A percentile compares a stretch with the other conserved stretches of the same genome.
phyloP scores from a whole-genome alignment of 805 yeast species.

The Zygosaccharomyces bailii region DNA sequence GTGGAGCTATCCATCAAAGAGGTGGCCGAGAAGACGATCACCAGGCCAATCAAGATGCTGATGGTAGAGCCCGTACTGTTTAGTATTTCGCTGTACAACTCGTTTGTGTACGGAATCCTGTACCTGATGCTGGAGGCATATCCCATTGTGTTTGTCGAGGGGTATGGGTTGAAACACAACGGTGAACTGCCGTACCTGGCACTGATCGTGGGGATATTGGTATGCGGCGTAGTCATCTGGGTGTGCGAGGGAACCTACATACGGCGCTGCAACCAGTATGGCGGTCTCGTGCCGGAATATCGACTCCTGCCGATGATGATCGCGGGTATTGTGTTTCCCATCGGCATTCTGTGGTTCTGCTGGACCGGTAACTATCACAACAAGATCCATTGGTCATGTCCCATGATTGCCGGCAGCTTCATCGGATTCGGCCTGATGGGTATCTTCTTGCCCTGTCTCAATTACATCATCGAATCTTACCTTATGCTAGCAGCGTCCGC shows the following conservation, averaged over 20 bases:
- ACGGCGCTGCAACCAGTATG: not conserved
- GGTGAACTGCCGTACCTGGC: not conserved
- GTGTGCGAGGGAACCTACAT: not conserved
- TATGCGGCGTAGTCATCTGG: not conserved
- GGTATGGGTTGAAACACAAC: no score
- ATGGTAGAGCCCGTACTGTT: constrained; percentile 63
- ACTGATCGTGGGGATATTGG: not conserved
- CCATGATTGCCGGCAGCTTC: constrained; percentile 52
- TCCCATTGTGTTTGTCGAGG: not conserved
- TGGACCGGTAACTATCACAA: constrained; percentile 4
- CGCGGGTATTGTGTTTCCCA: constrained; percentile 1
- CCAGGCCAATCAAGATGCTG: constrained; percentile 68
- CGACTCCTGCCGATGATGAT: constrained; percentile 8
- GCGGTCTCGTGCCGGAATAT: constrained; percentile 4
- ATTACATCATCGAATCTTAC: constrained; percentile 60
- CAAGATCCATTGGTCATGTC: constrained; percentile 50
- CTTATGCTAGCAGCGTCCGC: constrained; percentile 59
- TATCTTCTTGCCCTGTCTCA: constrained; percentile 56
- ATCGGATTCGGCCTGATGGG: constrained; percentile 53
- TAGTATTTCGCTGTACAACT: constrained; percentile 64
- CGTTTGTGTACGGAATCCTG: constrained; percentile 76
- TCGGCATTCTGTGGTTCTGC: constrained; percentile 1
- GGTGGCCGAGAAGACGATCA: constrained; percentile 55
- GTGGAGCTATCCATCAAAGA: constrained; percentile 54
- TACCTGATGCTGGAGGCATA: constrained; percentile 41